Conservation (phyloP, 2,329 filamentous ascomycete genomes). For the Colletotrichum costaricense region DNA sequence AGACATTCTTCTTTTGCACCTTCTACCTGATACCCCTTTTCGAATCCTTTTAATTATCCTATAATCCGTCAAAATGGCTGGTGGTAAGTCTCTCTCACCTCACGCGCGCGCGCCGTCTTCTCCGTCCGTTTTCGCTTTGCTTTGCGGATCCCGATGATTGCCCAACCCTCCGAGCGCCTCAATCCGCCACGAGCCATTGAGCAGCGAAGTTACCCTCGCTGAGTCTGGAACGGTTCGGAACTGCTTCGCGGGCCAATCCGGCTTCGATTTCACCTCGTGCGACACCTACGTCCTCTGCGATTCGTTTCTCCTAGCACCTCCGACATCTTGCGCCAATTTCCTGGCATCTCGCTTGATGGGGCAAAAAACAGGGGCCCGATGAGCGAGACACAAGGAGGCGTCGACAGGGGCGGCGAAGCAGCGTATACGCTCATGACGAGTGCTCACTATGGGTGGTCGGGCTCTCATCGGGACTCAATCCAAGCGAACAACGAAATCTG, state of each 20-base stretch:
- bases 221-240: neutral
- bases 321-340: slow-evolving; percentile 48
- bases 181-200: slow-evolving; percentile 28
- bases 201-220: neutral
- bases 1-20: slow-evolving; percentile 36
- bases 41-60: slow-evolving; percentile 33
- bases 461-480: neutral
- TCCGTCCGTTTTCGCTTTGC: slow-evolving; percentile 5
- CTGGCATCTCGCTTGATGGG: slow-evolving; percentile 26
- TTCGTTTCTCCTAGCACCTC: neutral
- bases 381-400: slow-evolving; percentile 12
- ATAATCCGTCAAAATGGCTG: slow-evolving; percentile 53
- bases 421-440: neutral
- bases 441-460: neutral
- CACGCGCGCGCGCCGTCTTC: neutral
- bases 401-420: neutral
- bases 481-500: slow-evolving; percentile 3
- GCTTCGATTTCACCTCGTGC: neutral
- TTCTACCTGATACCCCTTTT: slow-evolving; percentile 40
- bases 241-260: neutral
- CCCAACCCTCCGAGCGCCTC: neutral
- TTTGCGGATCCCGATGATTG: slow-evolving; percentile 21
- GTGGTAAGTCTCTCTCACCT: slow-evolving; percentile 51
- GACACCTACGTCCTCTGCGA: neutral
- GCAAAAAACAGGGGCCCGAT: neutral